Base-by-base conservation (phyloP, 495 filamentous ascomycete species). In the Tuber magnatum region DNA sequence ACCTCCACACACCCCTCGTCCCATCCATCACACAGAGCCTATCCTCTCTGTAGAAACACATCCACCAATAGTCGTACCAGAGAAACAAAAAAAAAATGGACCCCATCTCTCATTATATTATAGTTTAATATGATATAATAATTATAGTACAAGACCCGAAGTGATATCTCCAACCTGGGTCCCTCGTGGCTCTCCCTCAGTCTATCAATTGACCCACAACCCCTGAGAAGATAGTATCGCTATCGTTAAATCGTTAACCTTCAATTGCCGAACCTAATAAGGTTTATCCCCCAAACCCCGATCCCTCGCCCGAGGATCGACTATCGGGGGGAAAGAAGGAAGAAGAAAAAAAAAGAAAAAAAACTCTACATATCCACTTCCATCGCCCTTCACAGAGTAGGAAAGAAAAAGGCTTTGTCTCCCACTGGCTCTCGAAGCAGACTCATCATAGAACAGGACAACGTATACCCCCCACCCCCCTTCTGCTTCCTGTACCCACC, bases 201-300 rank as follows among this genome's bases (percentile, higher is more conserved):
- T 65, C 56, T 65, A 65, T 65, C 56, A 65, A 65, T 65, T 20
- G 14, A 35, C 28, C 56, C 56, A 65, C 28, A 65, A 28, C 56
- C 56, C 56, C 56, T 65, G 56, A 65, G 56, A 35, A 65, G 56
- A 65, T 28, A 32, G 35, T 65, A 35, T 12, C 56, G 35, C 28
- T 14, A 35, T 65, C 56, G 56, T 3, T 28, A 65, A 35, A 61
- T 65, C 51, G 16, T 61, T 28, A 65, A 35, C 56, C 6, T 35
- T 65, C 56, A 65, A 65, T 65, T 65, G 56, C 56, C 56, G 56
- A 65, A 65, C 56, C 28, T 65, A 35, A 65, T 65, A 65, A 65
- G 28, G 28, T 65, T 65, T 35, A 28, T 35, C 28, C 56, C 18
- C 7, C 56, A 35, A 65, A 65, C 18, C 16, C 18, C 28, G 56